Conservation (phyloP, 257 asterid species). For the Primulina tabacum region DNA sequence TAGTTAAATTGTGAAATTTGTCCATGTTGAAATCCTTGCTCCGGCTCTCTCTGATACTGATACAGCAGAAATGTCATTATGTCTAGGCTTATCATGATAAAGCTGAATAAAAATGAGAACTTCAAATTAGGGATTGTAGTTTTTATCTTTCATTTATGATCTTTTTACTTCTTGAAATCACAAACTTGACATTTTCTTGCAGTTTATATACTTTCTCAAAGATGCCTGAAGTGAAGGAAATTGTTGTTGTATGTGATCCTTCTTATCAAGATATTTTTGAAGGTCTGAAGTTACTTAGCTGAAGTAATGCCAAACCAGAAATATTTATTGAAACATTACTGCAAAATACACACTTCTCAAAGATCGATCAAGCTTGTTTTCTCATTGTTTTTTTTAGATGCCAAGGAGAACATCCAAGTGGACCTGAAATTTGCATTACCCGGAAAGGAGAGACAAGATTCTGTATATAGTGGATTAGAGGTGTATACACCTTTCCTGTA, state of each 20-base stretch:
- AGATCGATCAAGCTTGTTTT: conserved; percentile 10
- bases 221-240: conserved; percentile 95
- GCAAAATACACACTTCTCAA: not conserved
- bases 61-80: not conserved
- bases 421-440: conserved; percentile 89
- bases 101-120: conserved; percentile 10
- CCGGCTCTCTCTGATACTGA: not conserved
- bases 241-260: conserved; percentile 97
- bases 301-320: not conserved
- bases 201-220: conserved; percentile 84
- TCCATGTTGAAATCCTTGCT: not conserved
- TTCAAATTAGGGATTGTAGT: not conserved
- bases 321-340: conserved; percentile 1
- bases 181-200: conserved; percentile 34
- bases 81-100: not conserved
- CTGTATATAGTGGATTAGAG: conserved; percentile 92
- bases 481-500: conserved; percentile 30
- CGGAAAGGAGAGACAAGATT: conserved; percentile 99
- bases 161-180: conserved; percentile 26
- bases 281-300: conserved; percentile 51
- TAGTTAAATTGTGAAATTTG: not conserved
- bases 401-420: conserved; percentile 52
- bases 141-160: conserved; percentile 9
- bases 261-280: conserved; percentile 90
- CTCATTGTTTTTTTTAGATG: conserved; percentile 39